These are phyloP conservation scores for Cucumis hystrix DNA, from an alignment of 306 rosid species.

Conservation along the genomic window DNA sequence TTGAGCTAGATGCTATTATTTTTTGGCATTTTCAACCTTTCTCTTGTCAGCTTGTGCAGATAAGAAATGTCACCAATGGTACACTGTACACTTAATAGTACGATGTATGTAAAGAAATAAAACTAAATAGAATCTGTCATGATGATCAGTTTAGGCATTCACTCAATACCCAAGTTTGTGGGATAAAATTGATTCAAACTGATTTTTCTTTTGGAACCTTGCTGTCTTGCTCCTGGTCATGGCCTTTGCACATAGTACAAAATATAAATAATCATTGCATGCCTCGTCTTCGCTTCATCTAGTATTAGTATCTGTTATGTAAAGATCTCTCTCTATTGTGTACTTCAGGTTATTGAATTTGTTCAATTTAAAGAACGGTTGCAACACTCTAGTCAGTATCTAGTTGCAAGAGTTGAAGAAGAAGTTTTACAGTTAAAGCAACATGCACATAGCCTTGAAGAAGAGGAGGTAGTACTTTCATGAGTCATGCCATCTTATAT, in stretches of 20 bases:
- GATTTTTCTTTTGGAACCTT: background rate
- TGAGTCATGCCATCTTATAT: background rate
- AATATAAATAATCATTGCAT: background rate
- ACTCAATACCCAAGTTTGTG: background rate
- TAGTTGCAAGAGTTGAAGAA: constrained; percentile 64
- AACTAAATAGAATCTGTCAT: background rate
- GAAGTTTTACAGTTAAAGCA: constrained; percentile 75
- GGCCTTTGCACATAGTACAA: background rate
- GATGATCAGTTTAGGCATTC: background rate
- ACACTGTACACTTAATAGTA: background rate
- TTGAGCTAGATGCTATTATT: background rate
- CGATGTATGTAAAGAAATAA: background rate
- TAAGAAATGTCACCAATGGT: background rate
- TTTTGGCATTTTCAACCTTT: background rate
- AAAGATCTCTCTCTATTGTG: background rate
- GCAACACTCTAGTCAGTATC: constrained; percentile 74
- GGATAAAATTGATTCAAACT: background rate
- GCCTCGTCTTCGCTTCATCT: background rate
- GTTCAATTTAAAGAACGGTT: constrained; percentile 85
- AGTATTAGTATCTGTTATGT: background rate
- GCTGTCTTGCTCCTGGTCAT: background rate
- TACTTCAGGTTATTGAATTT: constrained; percentile 81
- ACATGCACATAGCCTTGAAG: constrained; percentile 65
- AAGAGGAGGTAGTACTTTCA: constrained; percentile 52
- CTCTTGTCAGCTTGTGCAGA: background rate